phyloP scores from a whole-genome alignment of 2,329 filamentous ascomycete species.

The Diaporthe australafricana region DNA sequence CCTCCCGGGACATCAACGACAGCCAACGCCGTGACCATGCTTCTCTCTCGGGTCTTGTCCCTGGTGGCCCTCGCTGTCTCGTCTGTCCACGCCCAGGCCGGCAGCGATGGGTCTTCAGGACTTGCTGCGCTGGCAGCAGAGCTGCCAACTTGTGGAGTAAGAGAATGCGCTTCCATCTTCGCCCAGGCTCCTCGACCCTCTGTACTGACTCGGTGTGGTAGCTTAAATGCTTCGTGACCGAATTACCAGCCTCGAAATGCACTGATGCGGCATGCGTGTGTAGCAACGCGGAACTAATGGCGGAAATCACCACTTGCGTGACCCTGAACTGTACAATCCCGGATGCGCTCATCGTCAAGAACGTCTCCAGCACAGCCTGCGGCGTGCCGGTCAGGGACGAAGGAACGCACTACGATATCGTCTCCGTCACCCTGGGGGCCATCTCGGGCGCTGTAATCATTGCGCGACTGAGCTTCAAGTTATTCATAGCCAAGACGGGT shows the following conservation, averaged over 20 bases:
- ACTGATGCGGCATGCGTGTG: constrained; percentile 30
- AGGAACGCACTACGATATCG: constrained; percentile 23
- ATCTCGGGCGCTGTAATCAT: constrained; percentile 51
- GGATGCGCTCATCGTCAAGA: constrained; percentile 29
- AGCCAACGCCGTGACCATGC: constrained; percentile 22
- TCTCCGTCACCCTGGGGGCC: constrained; percentile 43
- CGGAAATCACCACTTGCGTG: constrained; percentile 29
- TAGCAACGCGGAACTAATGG: constrained; percentile 16
- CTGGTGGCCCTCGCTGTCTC: constrained; percentile 12
- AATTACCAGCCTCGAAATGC: constrained; percentile 20
- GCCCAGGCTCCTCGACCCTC: not conserved
- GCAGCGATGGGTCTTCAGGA: constrained; percentile 23
- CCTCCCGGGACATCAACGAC: constrained; percentile 8
- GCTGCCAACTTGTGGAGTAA: constrained; percentile 34
- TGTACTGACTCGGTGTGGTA: constrained; percentile 1
- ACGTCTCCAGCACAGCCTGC: constrained; percentile 35
- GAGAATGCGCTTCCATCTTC: not conserved
- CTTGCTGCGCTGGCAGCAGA: constrained; percentile 30
- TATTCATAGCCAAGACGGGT: constrained; percentile 46
- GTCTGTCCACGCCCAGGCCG: constrained; percentile 3
- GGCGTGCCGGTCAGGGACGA: constrained; percentile 30
- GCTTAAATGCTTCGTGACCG: constrained; percentile 30
- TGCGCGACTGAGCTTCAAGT: constrained; percentile 50
- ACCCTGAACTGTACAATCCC: constrained; percentile 23
- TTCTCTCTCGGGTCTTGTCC: constrained; percentile 15